Conservation (phyloP, 129 eudicot genomes). For the Glebionis coronaria region DNA sequence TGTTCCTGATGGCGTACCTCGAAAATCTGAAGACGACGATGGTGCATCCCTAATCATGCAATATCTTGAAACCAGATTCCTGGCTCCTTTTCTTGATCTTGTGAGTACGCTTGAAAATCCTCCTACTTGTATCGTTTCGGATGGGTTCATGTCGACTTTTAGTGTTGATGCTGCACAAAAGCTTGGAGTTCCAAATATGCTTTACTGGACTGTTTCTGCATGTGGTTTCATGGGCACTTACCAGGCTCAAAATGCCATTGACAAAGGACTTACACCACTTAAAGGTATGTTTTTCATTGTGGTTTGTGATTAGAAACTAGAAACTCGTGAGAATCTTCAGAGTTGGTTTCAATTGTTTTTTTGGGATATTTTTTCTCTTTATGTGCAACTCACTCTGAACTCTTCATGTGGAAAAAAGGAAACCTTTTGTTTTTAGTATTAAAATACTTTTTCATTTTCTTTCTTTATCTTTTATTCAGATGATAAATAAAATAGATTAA, state of each 20-base stretch:
- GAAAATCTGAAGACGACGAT: not conserved
- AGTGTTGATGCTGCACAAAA: not conserved
- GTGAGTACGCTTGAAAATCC: not conserved
- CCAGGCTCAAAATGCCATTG: not conserved
- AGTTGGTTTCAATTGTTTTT: no score
- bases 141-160: not conserved
- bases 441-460: no score
- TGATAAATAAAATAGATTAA: no score
- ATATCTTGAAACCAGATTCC: not conserved
- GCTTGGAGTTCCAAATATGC: not conserved
- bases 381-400: no score
- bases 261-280: not conserved
- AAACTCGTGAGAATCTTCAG: no score
- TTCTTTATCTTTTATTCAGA: no score
- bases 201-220: not conserved
- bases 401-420: no score
- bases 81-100: conserved; percentile 3
- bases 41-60: not conserved
- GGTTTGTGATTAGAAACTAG: not conserved
- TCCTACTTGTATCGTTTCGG: not conserved
- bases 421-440: no score
- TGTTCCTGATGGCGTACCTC: not conserved
- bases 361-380: no score
- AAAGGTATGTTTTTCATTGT: not conserved
- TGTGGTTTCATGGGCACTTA: not conserved